Evolutionary conservation across 805 yeast species (phyloP), one percentile per base, ranked within the genome.

Genomic region (Pichia phayaonensis): DNA sequence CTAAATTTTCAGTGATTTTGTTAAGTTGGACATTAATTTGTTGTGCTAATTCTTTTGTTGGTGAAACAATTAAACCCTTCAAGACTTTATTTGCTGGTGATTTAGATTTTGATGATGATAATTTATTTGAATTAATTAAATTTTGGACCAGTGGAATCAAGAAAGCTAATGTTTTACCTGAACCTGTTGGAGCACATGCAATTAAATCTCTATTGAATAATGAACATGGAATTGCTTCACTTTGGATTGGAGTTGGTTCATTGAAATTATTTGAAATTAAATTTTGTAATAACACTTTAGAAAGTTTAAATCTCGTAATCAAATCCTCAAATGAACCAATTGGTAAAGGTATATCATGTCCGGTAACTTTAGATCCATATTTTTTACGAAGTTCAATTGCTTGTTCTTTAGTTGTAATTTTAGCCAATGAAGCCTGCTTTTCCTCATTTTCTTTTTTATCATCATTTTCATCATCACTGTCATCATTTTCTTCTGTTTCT

Each of bases 141-240:
- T 67, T 61, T 58, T 87, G 94, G 21, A 94, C 67, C 59, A 92
- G 59, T 4, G 99, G 99, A 18, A 90, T 79, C 50, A 87, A 70
- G 63, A 86, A 94, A 29, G 97, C 95, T 45, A 94, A 72, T 0
- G 99, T 94, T 65, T 94, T 94, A 73, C 99, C 99, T 5, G 97
- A 89, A 59, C 99, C 99, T 1, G 99, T 94, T 44, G 98, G 98
- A 0, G 98, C 97, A 74, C 97, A 88, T 1, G 96, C 95, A 42
- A 94, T 72, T 34, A 94, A 64, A 63, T 92, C 97, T 52, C 95
- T 77, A 27, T 73, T 76, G 48, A 79, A 74, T 48, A 89, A 68
- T 15, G 87, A 68, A 11, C 81, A 72, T 2, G 99, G 97, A 41
- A 94, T 82, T 2, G 90, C 81, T 66, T 94, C 97, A 54, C 89